Base-by-base conservation (phyloP, 257 asterid genomes). In the Jasminum sambac region DNA sequence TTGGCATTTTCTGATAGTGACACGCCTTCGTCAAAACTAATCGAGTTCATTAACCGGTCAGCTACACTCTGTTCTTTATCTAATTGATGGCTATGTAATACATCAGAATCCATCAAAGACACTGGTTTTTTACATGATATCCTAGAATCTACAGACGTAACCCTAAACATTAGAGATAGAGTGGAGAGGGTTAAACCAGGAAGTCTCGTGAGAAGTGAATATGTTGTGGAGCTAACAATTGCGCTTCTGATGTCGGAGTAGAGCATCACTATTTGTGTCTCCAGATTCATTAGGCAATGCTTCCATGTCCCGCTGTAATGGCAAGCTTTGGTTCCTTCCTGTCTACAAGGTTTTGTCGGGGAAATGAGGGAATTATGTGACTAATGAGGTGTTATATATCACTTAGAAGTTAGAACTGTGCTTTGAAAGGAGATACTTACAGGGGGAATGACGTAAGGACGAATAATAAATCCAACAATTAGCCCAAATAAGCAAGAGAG, bases 171-270 rank as follows among this genome's bases (percentile, higher is more conserved):
- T 48, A 48, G 58, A 48, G 58, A 48, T 7, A 48, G 58, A 16
- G 58, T n/a, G 10, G 58, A 48, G 25, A 48, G 58, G 25, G 24
- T n/a, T 48, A 48, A 48, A 48, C 58, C 11, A 21, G 5, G 88
- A 85, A 50, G 86, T 83, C 64, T 78, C 42, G 24, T 71, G 64
- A 64, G 68, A 26, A 78, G 75, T 19, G 58, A 44, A 74, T 62
- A 87, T 7, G 67, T 19, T 11, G 81, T 55, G 42, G 89, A 79
- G 63, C 85, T 86, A 92, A 82, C 98, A 92, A 83, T 43, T 90
- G 25, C 97, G 97, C 70, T 92, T 92, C 73, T 84, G 83, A 85
- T 75, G 80, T 63, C 98, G 86, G 87, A 92, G 95, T 65, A 92
- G 77, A 84, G 76, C 72, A 72, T 88, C 98, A 16, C 70, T 75